Conservation (phyloP, 2,329 filamentous ascomycete species). For the Chalara sp. region DNA sequence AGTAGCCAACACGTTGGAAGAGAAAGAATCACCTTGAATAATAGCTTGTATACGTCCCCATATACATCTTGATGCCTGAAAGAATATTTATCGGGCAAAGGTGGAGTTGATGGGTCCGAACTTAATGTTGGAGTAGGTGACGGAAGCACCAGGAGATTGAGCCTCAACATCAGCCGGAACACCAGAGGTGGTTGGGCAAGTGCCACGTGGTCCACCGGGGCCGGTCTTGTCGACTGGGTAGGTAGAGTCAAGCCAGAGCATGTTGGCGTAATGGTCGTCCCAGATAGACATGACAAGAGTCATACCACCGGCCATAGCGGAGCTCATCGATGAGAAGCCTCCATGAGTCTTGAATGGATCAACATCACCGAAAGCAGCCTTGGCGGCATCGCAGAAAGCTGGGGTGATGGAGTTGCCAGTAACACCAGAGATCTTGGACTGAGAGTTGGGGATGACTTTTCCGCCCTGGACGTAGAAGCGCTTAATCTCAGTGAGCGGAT, state of each 20-base stretch:
- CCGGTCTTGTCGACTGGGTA: conserved; percentile 45
- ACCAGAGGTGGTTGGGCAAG: conserved; percentile 45
- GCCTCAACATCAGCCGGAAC: conserved; percentile 43
- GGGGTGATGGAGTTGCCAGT: conserved; percentile 46
- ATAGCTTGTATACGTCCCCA: too few species aligned
- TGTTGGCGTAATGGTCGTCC: conserved; percentile 52
- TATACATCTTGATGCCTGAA: too few species aligned
- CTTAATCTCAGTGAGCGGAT: conserved; percentile 43
- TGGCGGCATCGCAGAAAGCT: conserved; percentile 48
- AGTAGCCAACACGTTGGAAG: too few species aligned
- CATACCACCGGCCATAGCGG: conserved; percentile 50
- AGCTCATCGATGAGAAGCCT: conserved; percentile 47
- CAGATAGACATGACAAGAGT: conserved; percentile 57
- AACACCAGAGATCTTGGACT: conserved; percentile 38
- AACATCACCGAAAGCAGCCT: conserved; percentile 47
- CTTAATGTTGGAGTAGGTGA: conserved; percentile 30
- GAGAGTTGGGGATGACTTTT: conserved; percentile 44
- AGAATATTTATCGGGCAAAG: conserved; percentile 7
- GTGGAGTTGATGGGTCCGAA: conserved; percentile 26
- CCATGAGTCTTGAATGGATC: conserved; percentile 47
- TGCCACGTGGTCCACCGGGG: conserved; percentile 46
- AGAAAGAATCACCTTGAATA: too few species aligned
- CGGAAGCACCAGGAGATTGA: conserved; percentile 36
- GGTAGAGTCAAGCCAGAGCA: conserved; percentile 69
- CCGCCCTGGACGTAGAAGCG: conserved; percentile 52